Evolutionary conservation across 2,329 filamentous ascomycete genomes (phyloP).

Genomic region (Fusarium nelsonii): DNA sequence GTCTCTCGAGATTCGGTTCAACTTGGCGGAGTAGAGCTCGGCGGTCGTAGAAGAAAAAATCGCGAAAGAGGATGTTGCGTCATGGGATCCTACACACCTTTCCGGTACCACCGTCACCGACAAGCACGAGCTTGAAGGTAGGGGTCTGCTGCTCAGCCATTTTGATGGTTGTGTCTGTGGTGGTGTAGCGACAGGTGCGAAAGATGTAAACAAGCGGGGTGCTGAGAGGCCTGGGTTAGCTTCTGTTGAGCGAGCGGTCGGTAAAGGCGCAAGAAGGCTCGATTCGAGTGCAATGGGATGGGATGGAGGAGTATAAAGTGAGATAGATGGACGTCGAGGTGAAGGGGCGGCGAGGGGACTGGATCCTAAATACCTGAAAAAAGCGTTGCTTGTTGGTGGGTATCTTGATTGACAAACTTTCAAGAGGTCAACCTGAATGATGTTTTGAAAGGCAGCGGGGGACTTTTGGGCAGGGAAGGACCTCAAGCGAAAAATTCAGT

Average conservation of each 20-base stretch:
- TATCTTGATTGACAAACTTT: slow-evolving; percentile 54
- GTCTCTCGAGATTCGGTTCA: slow-evolving; percentile 25
- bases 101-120: slow-evolving; percentile 98
- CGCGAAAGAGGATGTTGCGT: slow-evolving; percentile 33
- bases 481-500: slow-evolving; percentile 60
- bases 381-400: slow-evolving; percentile 48
- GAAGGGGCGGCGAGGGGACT: slow-evolving; percentile 27
- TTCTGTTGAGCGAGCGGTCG: slow-evolving; percentile 35
- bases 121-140: slow-evolving; percentile 99
- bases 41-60: slow-evolving; percentile 37
- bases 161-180: slow-evolving; percentile 51
- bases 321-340: slow-evolving; percentile 28
- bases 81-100: slow-evolving; percentile 73
- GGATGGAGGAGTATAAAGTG: slow-evolving; percentile 14
- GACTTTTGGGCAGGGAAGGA: slow-evolving; percentile 54
- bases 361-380: slow-evolving; percentile 45
- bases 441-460: slow-evolving; percentile 60
- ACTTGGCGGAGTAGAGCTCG: slow-evolving; percentile 44
- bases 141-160: slow-evolving; percentile 76
- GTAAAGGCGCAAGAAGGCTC: slow-evolving; percentile 30
- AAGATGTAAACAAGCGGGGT: slow-evolving; percentile 64
- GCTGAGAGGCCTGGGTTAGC: slow-evolving; percentile 54
- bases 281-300: slow-evolving; percentile 10
- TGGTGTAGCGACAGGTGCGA: slow-evolving; percentile 47
- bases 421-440: slow-evolving; percentile 51